Percentiles rank a stretch among this genome's conserved stretches.
Conservation (phyloP, 2,329 filamentous ascomycete species). For the Chrysoporthe cubensis region DNA sequence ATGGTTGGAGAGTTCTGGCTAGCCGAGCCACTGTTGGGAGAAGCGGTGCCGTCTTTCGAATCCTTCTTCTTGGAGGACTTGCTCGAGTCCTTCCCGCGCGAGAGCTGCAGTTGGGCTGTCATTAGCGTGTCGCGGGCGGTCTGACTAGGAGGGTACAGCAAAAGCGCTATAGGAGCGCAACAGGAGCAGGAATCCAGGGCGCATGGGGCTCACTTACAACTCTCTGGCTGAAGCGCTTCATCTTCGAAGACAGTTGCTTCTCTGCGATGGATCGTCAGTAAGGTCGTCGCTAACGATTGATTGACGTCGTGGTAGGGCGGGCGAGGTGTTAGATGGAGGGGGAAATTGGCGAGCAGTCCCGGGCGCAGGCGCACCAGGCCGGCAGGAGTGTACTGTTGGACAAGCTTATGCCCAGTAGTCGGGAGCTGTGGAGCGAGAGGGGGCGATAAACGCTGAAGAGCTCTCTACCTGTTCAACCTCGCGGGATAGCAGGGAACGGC, state of each 20-base stretch:
- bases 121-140: conserved; percentile 17
- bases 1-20: conserved; percentile 59
- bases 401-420: conserved; percentile 10
- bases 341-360: neutral
- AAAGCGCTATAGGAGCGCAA: conserved; percentile 12
- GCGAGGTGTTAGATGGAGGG: neutral
- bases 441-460: conserved; percentile 26
- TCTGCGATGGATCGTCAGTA: conserved; percentile 27
- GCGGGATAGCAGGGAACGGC: conserved; percentile 26
- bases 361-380: conserved; percentile 11
- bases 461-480: conserved; percentile 31
- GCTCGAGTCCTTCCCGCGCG: conserved; percentile 82
- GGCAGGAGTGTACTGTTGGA: conserved; percentile 10
- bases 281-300: conserved; percentile 13
- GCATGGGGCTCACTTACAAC: conserved; percentile 69
- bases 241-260: conserved; percentile 56
- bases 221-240: conserved; percentile 98
- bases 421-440: conserved; percentile 12
- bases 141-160: conserved; percentile 10
- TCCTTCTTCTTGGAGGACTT: conserved; percentile 82
- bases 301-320: neutral
- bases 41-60: conserved; percentile 76
- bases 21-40: conserved; percentile 68
- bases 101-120: conserved; percentile 65
- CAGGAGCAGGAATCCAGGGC: conserved; percentile 8